Evolutionary conservation across 2,329 filamentous ascomycete genomes (phyloP), one percentile per base, ranked within the genome.

Genomic region (Fusarium sarcochroum): DNA sequence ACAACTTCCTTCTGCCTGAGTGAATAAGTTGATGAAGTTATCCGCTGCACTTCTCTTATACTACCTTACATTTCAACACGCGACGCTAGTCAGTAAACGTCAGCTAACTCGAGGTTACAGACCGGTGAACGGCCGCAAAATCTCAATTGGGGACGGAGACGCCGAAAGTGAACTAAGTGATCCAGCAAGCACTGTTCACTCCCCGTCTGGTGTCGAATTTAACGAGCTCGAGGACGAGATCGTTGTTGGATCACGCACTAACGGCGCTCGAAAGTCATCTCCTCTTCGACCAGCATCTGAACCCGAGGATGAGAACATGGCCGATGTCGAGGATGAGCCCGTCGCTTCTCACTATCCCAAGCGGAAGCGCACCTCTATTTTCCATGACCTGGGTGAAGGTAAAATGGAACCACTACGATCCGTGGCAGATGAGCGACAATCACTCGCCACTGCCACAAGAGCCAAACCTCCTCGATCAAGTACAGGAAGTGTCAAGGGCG

Each of bases 351-450:
- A 83, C 48, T 84, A 84, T 53, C 81, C 83, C 0, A 90, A 89
- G 76, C 83, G 87, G 32, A 90, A 89, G 75, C 83, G 87, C 13
- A 77, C 78, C 3, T 84, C 84, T 0, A 72, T 84, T 35, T 85
- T 86, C 64, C 80, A 81, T 47, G 83, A 87, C 51, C 69, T 84
- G 4, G 82, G 80, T 48, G 85, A 86, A 58, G 81, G 82, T 42
- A 84, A 82, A 68, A 81, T 83, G 51, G 82, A 82, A 48, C 80
- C 70, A 10, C 65, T 76, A 17, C 76, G 76, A 11, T 69, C 73
- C 8, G 77, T 75, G 14, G 77, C 77, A 14, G 76, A 78, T 21
- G 76, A 77, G 8, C 76, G 75, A 18, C 68, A 73, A 5, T 57
- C 74, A 1, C 62, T 67, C 7, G 63, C 71, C 35, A 41, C 35